Evolutionary conservation across 768 basidiomycete species (phyloP).

Genomic region (Mycena sanguinolenta): DNA sequence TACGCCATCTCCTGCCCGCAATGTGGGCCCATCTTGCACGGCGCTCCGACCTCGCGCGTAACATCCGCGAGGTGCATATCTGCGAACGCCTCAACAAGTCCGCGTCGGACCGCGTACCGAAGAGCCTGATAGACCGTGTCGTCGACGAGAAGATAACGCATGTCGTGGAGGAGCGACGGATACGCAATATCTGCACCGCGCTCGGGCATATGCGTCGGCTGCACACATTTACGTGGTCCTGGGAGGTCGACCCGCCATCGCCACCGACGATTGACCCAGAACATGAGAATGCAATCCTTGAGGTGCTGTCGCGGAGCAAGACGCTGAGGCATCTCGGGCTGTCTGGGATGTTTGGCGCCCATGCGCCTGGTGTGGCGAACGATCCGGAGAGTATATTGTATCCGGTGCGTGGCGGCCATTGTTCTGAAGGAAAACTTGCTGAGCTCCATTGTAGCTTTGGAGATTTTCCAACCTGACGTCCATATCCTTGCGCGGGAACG

Average conservation of each 20-base stretch:
- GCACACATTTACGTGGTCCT: conserved; percentile 60
- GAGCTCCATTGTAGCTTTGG: conserved; percentile 44
- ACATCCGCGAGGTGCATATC: conserved; percentile 62
- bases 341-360: conserved; percentile 54
- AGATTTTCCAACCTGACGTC: conserved; percentile 44
- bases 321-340: conserved; percentile 53
- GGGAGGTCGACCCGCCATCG: conserved; percentile 41
- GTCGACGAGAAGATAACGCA: conserved; percentile 42
- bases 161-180: conserved; percentile 48
- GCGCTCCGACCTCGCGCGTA: conserved; percentile 61
- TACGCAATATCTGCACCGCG: conserved; percentile 56
- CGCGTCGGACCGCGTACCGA: conserved; percentile 58
- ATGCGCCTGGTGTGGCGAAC: conserved; percentile 46
- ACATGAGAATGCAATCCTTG: conserved; percentile 58
- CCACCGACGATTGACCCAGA: conserved; percentile 48
- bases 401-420: conserved; percentile 49
- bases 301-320: conserved; percentile 44
- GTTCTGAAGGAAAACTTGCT: conserved; percentile 23
- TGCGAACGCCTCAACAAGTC: conserved; percentile 53
- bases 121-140: conserved; percentile 48
- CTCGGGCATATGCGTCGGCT: conserved; percentile 58
- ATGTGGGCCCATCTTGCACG: conserved; percentile 67
- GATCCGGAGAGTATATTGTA: conserved; percentile 51
- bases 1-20: conserved; percentile 53
- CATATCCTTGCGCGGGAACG: conserved; percentile 45